These are phyloP conservation scores for Vaccinium myrtillus DNA, from an alignment of 148 eudicot genomes.

Conservation along the genomic window DNA sequence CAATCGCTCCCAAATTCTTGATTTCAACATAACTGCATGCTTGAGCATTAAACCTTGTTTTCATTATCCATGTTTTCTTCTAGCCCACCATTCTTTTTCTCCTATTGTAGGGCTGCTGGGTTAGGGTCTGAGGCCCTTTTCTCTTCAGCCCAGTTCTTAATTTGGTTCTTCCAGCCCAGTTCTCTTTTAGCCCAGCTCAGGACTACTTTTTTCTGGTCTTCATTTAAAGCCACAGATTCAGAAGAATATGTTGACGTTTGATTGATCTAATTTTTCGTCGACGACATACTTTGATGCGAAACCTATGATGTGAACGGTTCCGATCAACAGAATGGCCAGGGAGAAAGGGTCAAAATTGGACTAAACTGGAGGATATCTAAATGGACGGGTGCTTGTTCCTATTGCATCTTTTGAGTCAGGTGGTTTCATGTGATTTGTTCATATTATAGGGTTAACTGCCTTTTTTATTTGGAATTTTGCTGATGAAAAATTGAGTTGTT, in stretches of 20 bases:
- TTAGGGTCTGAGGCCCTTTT: not conserved
- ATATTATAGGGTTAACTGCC: not conserved
- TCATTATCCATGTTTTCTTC: not conserved
- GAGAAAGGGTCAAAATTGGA: not conserved
- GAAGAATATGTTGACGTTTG: not conserved
- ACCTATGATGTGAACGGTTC: not conserved
- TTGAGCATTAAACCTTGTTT: not conserved
- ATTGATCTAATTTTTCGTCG: too few species aligned
- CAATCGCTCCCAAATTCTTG: not conserved
- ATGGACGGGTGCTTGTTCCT: not conserved
- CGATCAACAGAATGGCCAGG: not conserved
- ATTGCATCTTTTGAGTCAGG: not conserved
- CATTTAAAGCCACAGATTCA: not conserved
- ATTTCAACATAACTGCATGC: not conserved
- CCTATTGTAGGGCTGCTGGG: not conserved
- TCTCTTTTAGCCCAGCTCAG: not conserved
- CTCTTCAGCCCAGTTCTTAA: not conserved
- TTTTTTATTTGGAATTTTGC: not conserved
- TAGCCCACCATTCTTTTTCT: not conserved
- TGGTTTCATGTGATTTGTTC: not conserved
- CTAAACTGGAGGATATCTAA: not conserved
- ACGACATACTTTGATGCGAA: not conserved
- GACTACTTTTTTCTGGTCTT: not conserved
- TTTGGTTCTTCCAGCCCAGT: not conserved
- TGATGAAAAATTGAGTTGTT: not conserved